phyloP scores from a whole-genome alignment of 164 flowering plant genomes.

The Liquidambar formosana region DNA sequence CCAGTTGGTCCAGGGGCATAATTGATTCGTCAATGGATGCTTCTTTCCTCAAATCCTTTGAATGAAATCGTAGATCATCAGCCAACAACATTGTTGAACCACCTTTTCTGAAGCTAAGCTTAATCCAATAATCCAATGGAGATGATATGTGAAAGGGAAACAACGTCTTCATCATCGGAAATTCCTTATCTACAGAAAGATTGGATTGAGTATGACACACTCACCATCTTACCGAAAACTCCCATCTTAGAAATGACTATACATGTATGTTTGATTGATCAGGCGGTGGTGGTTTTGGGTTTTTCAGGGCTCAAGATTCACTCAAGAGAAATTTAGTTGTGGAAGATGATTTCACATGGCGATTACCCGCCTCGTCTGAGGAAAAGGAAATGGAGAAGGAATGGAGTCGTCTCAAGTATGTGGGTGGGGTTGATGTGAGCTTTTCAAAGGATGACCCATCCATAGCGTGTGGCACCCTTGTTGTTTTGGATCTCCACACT shows the following conservation, averaged over 20 bases:
- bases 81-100: too few species aligned
- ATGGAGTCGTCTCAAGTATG: conserved; percentile 48
- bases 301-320: conserved; percentile 51
- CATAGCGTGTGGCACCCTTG: conserved; percentile 72
- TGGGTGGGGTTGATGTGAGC: conserved; percentile 94
- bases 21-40: too few species aligned
- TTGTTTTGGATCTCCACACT: conserved; percentile 56
- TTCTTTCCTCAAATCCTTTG: too few species aligned
- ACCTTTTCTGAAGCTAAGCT: too few species aligned
- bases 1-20: too few species aligned
- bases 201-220: conserved; percentile 27
- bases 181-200: too few species aligned
- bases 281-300: not conserved
- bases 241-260: not conserved
- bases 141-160: too few species aligned
- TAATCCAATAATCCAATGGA: too few species aligned
- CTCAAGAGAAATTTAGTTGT: conserved; percentile 48
- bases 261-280: not conserved
- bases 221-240: not conserved
- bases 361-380: conserved; percentile 4
- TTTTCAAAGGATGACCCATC: conserved; percentile 68
- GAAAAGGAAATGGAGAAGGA: conserved; percentile 7
- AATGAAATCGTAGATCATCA: too few species aligned
- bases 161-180: too few species aligned
- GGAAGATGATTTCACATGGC: conserved; percentile 67